Base-by-base conservation (phyloP, 352 stramenopile species). In the Phytophthora fragariae region DNA sequence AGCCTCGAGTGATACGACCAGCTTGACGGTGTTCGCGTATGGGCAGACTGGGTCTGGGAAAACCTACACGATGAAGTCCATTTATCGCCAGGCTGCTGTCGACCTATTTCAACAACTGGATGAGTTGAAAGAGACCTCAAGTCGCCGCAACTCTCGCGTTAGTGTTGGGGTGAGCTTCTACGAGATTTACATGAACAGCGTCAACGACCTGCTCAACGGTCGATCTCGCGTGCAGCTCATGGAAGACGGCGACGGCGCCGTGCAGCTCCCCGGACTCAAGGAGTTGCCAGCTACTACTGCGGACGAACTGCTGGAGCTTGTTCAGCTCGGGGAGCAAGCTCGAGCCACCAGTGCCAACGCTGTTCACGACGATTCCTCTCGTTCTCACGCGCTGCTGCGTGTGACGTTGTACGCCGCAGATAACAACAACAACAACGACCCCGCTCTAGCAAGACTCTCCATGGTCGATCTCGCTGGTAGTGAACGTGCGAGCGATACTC, bases 181-280 rank as follows among this genome's bases (percentile, higher is more conserved):
- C 84, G 97, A 99, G 83, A 99, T 99, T 62, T 99, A 99, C 78
- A 97, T 97, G 57, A 97, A 97, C 76, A 95, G 96, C 61, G 84
- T 98, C 14, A 97, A 98, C 69, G 97, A 99, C 72, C 73, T 99
- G 44, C 83, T 99, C 19, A 98, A 98, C 65, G 74, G 79, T 19
- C 83, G 95, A 59, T 86, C 83, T 35, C 82, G 87, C n/a, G 84
- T 99, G 19, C 92, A 97, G 62, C 90, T 97, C 50, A 89, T 98
- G 63, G 96, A 99, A 70, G 95, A 99, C 73, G 92, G 87, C 5
- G 90, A 97, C 21, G 93, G 95, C 9, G 89, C 93, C 21, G 97
- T 99, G 24, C 93, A 97, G 65, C 82, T 99, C 52, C 84, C 92
- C 35, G 96, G 97, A n/a, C 76, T 99, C 37, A 96, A 90, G 35